A percentile compares a stretch with the other conserved stretches of the same genome.
Evolutionary conservation across 345 rosid species (phyloP).

Genomic region (Hypericum androsaemum): DNA sequence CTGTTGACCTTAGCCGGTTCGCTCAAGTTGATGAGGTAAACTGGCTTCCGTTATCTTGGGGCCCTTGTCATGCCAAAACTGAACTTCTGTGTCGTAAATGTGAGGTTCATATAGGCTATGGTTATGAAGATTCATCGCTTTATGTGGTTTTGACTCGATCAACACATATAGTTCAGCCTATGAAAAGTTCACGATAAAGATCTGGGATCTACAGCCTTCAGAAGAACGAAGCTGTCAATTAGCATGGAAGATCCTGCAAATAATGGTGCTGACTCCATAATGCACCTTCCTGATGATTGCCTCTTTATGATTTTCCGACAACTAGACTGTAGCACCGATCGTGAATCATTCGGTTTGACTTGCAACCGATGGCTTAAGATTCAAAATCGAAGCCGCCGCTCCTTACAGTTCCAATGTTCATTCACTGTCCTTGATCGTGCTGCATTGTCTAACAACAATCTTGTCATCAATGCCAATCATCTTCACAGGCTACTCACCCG

Average conservation of each 20-base stretch:
- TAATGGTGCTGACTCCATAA: conserved; percentile 29
- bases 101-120: conserved; percentile 55
- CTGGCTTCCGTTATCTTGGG: conserved; percentile 41
- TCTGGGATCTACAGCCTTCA: conserved; percentile 42
- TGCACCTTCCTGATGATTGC: conserved; percentile 66
- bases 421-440: conserved; percentile 18
- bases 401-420: conserved; percentile 51
- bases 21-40: conserved; percentile 52
- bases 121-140: conserved; percentile 41
- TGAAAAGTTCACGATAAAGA: conserved; percentile 42
- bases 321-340: conserved; percentile 38
- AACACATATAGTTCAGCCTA: conserved; percentile 27
- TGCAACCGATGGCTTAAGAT: conserved; percentile 61
- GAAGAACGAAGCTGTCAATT: conserved; percentile 32
- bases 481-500: conserved; percentile 51
- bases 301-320: conserved; percentile 45
- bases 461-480: conserved; percentile 29
- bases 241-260: conserved; percentile 40
- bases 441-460: conserved; percentile 27
- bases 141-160: conserved; percentile 46
- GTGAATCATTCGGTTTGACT: conserved; percentile 66
- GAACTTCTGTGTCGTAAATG: conserved; percentile 60
- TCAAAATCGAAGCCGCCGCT: conserved; percentile 40
- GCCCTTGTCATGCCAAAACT: conserved; percentile 32
- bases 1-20: conserved; percentile 51